Percentiles rank a stretch among this genome's conserved stretches.
These are phyloP conservation scores for Tricholoma flavovirens DNA, from an alignment of 768 basidiomycete species.

Conservation along the genomic window DNA sequence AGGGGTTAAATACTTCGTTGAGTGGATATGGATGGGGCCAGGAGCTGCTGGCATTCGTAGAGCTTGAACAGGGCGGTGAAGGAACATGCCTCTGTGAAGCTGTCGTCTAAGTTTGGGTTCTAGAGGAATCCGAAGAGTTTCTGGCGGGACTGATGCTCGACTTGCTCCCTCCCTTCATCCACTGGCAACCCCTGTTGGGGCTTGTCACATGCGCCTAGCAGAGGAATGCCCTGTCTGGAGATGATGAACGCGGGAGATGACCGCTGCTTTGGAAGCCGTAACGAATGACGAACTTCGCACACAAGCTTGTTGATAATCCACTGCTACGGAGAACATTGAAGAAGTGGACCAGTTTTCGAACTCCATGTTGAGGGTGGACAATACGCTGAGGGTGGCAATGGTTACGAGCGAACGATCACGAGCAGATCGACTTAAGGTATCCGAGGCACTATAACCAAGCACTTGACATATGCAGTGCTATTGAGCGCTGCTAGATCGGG, in stretches of 20 bases:
- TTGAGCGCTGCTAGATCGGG: conserved; percentile 42
- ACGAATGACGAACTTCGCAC: not conserved
- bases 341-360: conserved; percentile 2
- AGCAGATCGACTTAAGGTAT: not conserved
- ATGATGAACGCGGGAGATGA: conserved; percentile 16
- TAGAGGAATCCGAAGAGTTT: not conserved
- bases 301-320: conserved; percentile 1
- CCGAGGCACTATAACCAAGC: too few species aligned
- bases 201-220: not conserved
- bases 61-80: conserved; percentile 3
- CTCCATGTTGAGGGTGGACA: not conserved
- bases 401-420: not conserved
- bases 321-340: conserved; percentile 1
- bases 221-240: conserved; percentile 13
- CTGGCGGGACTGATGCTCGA: not conserved
- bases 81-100: conserved; percentile 7
- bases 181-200: conserved; percentile 1
- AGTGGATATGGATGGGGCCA: conserved; percentile 7
- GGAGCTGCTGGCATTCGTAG: conserved; percentile 5
- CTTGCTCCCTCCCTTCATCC: conserved; percentile 2
- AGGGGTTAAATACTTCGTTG: conserved; percentile 2
- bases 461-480: too few species aligned
- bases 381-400: not conserved
- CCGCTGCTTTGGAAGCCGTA: conserved; percentile 11
- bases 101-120: not conserved